These are phyloP conservation scores for Strobilomyces echinocephalus DNA, from an alignment of 768 basidiomycete species.

Conservation along the genomic window DNA sequence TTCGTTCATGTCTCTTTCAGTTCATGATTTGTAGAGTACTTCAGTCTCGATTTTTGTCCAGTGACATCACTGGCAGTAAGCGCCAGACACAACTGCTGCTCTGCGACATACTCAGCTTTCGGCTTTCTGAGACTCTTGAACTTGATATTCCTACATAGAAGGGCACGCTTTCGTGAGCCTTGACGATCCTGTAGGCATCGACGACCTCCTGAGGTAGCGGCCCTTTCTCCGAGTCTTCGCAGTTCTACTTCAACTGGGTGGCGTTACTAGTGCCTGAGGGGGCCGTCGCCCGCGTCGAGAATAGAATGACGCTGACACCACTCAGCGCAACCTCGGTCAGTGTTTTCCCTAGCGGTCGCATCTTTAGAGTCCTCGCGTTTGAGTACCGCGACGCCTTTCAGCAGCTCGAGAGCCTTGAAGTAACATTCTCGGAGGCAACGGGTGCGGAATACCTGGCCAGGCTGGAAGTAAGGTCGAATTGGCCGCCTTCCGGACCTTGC, in stretches of 20 bases:
- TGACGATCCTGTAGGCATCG: constrained; percentile 40
- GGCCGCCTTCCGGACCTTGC: constrained; percentile 32
- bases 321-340: constrained; percentile 51
- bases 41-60: too few relatives aligned
- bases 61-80: too few relatives aligned
- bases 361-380: too few relatives aligned
- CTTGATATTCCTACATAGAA: too few relatives aligned
- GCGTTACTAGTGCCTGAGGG: constrained; percentile 50
- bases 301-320: constrained; percentile 58
- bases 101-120: too few relatives aligned
- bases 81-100: neutral
- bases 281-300: constrained; percentile 39
- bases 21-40: neutral
- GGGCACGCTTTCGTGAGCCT: constrained; percentile 30
- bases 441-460: constrained; percentile 44
- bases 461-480: constrained; percentile 36
- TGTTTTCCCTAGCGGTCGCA: constrained; percentile 25
- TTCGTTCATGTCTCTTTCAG: neutral
- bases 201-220: constrained; percentile 51
- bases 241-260: constrained; percentile 41
- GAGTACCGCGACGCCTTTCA: constrained; percentile 38
- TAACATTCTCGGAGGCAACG: constrained; percentile 42
- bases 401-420: constrained; percentile 39
- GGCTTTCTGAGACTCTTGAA: too few relatives aligned
- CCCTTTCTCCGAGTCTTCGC: constrained; percentile 45